Percentiles rank a stretch among this genome's conserved stretches.
Evolutionary conservation across 2,329 filamentous ascomycete genomes (phyloP).

Genomic region (Cladosporium sp.): DNA sequence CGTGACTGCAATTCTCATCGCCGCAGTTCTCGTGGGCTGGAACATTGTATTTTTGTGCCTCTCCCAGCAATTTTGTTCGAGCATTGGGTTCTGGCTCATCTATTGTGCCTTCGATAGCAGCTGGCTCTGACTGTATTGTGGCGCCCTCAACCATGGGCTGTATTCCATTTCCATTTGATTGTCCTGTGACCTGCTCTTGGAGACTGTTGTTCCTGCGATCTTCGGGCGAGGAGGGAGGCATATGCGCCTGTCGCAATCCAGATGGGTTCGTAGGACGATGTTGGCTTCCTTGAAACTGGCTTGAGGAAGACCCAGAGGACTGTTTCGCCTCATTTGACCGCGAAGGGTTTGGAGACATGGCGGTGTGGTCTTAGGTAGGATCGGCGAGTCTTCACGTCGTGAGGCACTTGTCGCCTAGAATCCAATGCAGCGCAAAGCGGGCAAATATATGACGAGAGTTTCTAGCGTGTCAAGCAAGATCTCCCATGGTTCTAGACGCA

Average conservation of each 20-base stretch:
- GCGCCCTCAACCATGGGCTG: slow-evolving; percentile 29
- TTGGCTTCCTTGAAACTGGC: not conserved
- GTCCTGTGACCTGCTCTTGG: slow-evolving; percentile 10
- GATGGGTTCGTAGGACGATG: slow-evolving; percentile 29
- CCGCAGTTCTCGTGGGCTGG: slow-evolving; percentile 25
- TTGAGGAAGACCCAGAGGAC: not conserved
- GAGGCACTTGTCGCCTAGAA: not conserved
- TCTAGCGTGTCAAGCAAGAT: not conserved
- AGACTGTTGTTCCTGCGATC: slow-evolving; percentile 28
- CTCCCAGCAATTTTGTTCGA: slow-evolving; percentile 36
- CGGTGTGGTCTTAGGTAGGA: not conserved
- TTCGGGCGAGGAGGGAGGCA: slow-evolving; percentile 42
- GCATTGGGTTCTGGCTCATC: slow-evolving; percentile 29
- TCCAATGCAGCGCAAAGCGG: not conserved
- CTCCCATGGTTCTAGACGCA: not conserved
- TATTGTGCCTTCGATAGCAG: slow-evolving; percentile 20
- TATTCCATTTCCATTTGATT: slow-evolving; percentile 25
- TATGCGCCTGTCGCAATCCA: slow-evolving; percentile 38
- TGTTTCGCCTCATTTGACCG: not conserved
- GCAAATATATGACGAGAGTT: not conserved
- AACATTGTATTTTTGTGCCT: slow-evolving; percentile 25
- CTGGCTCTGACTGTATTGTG: slow-evolving; percentile 28
- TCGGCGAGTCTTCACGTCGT: not conserved
- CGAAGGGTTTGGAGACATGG: not conserved
- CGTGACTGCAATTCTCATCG: slow-evolving; percentile 59